Base-by-base conservation (phyloP, 768 basidiomycete genomes). In the Steccherinum ochraceum region DNA sequence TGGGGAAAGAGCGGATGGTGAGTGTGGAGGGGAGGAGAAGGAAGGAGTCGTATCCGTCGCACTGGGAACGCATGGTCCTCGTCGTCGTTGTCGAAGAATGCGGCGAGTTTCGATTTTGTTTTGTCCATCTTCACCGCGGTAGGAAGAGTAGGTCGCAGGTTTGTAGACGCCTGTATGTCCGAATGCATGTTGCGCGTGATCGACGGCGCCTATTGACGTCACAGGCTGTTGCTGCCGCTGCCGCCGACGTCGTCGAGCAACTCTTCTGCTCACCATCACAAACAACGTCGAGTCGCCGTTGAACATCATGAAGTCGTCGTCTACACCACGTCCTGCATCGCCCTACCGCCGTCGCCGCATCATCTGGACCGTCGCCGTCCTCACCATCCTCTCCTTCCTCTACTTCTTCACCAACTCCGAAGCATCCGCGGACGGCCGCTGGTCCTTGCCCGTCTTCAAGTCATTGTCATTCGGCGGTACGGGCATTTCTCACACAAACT, bases 21-120 rank as follows among this genome's bases (percentile, higher is more conserved):
- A 86, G 86, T 74, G 70, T 65, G 69, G 69, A 72, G 66, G 68
- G 62, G 69, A 19, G n/a, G 11, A 65, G 62, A 68, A 69, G 80
- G 80, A 75, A 72, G 78, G 61, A 58, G 76, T 76, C 79, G 77
- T 81, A 78, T 86, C 80, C 83, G 75, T 88, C 89, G 88, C 86
- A 92, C 89, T 84, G 86, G 81, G 74, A 89, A 87, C 75, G 86
- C 80, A 74, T 83, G 71, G 63, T 88, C 87, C 69, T 89, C 88
- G 62, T 91, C 88, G 64, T 86, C 87, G 58, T 86, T 79, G 63
- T 88, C 85, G 66, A 91, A 91, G 70, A 91, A 90, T 20, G 86
- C 83, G 45, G 87, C 86, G 40, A 91, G 70, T 57, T 72, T 78
- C 40, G 74, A 69, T 61, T 79, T 84, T 5, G 83, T 83, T 70